These are phyloP conservation scores for Coemansia sp. DNA, from an alignment of 192 early-diverging fungal species.

Conservation along the genomic window DNA sequence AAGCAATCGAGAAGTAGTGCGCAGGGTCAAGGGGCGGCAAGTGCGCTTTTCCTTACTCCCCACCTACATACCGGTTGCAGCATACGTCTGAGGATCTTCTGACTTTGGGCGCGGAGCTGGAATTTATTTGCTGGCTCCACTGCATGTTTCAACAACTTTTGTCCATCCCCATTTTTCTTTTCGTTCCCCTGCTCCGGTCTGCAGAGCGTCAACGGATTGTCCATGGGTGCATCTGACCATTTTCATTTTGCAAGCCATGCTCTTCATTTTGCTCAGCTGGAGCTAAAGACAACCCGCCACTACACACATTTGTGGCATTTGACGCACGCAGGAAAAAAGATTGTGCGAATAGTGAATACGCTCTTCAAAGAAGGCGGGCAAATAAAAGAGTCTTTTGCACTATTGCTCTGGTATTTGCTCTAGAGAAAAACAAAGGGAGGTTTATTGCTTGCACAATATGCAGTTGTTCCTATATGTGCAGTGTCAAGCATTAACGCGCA, in stretches of 20 bases:
- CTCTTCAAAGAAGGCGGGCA: slow-evolving; percentile 1
- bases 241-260: background rate
- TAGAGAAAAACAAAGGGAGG: background rate
- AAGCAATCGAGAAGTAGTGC: slow-evolving; percentile 8
- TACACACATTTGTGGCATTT: slow-evolving; percentile 1
- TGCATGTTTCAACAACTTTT: slow-evolving; percentile 6
- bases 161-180: background rate
- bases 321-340: background rate
- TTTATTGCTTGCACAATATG: background rate
- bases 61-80: background rate
- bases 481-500: background rate
- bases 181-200: slow-evolving; percentile 17
- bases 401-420: slow-evolving; percentile 1
- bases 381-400: background rate
- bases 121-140: background rate
- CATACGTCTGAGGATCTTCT: slow-evolving; percentile 5
- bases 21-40: slow-evolving; percentile 4
- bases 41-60: background rate
- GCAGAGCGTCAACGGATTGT: background rate
- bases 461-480: background rate
- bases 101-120: slow-evolving; percentile 5
- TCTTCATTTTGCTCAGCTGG: background rate
- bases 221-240: slow-evolving; percentile 5
- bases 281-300: background rate
- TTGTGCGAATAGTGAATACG: background rate